Base-by-base conservation (phyloP, 108 stramenopile genomes). In the Cyclotella sp. region DNA sequence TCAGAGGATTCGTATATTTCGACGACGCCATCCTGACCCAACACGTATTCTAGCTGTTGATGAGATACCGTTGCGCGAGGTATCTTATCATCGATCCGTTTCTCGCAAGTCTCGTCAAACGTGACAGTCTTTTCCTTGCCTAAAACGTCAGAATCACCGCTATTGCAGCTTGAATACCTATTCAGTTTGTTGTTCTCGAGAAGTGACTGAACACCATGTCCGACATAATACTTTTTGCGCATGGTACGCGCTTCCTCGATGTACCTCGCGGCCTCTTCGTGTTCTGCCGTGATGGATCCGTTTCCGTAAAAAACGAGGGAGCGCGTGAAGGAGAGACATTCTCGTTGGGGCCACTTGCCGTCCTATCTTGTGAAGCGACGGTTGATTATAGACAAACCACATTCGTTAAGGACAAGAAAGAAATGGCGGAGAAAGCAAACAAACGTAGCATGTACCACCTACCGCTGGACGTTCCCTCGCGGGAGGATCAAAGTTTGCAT, bases 271-370 rank as follows among this genome's bases (percentile, higher is more conserved):
- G 95, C 95, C 42, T 54, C 62, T 83, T 91, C 92, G 59, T 90
- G 87, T 79, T 95, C 95, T 8, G 81, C 73, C 9, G 91, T 92
- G 34, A 95, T 74, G 27, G 92, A 77, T 13, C 95, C 95, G 29
- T 88, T 78, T 29, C 96, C 96, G 68, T 96, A 96, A 70, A 96
- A 96, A 26, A 95, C 81, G 12, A 96, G 83, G 39, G 93, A 90
- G 19, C 93, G 88, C 0, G 96, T 93, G 70, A 96, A 96, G 29
- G 92, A 93, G 18, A 96, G 79, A n/a, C 77, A 85, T 62, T 95
- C 92, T 19, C 84, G 81, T 39, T 84, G 74, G 22, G 81, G 81
- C 81, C 81, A 82, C 44, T 82, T 82, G 11, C 74, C 74, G 53
- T 82, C 81, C 79, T 76, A 49, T 11, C 26, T 49, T 41, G 22